Evolutionary conservation across 129 eudicot species (phyloP), one percentile per base, ranked within the genome.

Genomic region (Oenanthe sinensis): DNA sequence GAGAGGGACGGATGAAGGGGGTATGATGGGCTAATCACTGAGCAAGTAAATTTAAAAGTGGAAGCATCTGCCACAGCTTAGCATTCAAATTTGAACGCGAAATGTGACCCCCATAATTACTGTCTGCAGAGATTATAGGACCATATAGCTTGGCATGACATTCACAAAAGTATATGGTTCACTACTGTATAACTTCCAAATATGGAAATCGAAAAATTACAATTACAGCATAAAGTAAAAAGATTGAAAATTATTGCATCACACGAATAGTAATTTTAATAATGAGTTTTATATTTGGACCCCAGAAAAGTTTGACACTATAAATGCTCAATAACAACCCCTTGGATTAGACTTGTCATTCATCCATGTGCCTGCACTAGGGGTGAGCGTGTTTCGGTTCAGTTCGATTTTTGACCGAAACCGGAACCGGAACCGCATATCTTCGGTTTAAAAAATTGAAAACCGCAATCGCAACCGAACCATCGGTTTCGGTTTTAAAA

Each of bases 351-450:
- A 74, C 77, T 24, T 46, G 37, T 74, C 77, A 46, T 22, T 46
- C 40, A n/a, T 73, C 58, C 77, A 45, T 74, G 77, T 74, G 77
- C 77, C 30, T 48, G 45, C 74, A n/a, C n/a, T n/a, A n/a, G n/a
- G n/a, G n/a, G n/a, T n/a, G n/a, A n/a, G n/a, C n/a, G n/a, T n/a
- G n/a, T n/a, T n/a, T n/a, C n/a, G n/a, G n/a, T n/a, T n/a, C n/a
- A n/a, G n/a, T n/a, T n/a, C n/a, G n/a, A n/a, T n/a, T n/a, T n/a
- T n/a, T n/a, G n/a, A n/a, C n/a, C n/a, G n/a, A n/a, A n/a, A n/a
- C n/a, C n/a, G n/a, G n/a, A n/a, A n/a, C n/a, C n/a, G n/a, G n/a
- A n/a, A n/a, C n/a, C n/a, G n/a, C n/a, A n/a, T n/a, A n/a, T n/a
- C n/a, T n/a, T n/a, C n/a, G n/a, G n/a, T n/a, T n/a, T n/a, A n/a